Evolutionary conservation across 1,284 basidiomycete species (phyloP).

Genomic region (Ceratobasidium sp.): DNA sequence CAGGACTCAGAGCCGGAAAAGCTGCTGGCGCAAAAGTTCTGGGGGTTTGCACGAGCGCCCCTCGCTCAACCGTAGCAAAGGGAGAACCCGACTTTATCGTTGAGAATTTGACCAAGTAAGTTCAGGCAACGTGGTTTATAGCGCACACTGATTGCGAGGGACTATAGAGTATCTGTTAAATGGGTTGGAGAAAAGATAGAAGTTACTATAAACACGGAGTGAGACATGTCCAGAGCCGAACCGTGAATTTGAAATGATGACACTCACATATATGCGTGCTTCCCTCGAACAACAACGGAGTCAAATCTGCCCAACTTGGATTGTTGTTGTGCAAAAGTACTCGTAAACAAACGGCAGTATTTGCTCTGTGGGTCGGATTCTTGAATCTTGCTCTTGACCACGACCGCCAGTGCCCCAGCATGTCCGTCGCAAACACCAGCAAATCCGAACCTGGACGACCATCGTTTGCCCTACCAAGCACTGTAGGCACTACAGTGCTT

Average conservation of each 20-base stretch:
- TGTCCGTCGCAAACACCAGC: not conserved
- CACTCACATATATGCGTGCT: not conserved
- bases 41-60: conserved; percentile 82
- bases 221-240: not conserved
- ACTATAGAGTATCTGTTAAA: conserved; percentile 36
- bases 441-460: conserved; percentile 1
- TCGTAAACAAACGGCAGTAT: too few relatives aligned
- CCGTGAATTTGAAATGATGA: not conserved
- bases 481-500: not conserved
- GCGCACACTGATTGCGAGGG: not conserved
- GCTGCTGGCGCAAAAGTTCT: conserved; percentile 76
- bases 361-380: too few relatives aligned
- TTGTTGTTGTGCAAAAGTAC: not conserved
- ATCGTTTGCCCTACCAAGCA: not conserved
- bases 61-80: conserved; percentile 62
- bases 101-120: conserved; percentile 65
- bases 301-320: not conserved
- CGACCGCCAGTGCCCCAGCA: not conserved
- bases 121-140: not conserved
- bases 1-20: conserved; percentile 73
- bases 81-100: conserved; percentile 68
- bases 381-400: too few relatives aligned
- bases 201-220: conserved; percentile 41
- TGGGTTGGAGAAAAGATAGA: conserved; percentile 41
- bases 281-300: not conserved